Base-by-base conservation (phyloP, 768 basidiomycete species). In the Tricholoma matsutake region DNA sequence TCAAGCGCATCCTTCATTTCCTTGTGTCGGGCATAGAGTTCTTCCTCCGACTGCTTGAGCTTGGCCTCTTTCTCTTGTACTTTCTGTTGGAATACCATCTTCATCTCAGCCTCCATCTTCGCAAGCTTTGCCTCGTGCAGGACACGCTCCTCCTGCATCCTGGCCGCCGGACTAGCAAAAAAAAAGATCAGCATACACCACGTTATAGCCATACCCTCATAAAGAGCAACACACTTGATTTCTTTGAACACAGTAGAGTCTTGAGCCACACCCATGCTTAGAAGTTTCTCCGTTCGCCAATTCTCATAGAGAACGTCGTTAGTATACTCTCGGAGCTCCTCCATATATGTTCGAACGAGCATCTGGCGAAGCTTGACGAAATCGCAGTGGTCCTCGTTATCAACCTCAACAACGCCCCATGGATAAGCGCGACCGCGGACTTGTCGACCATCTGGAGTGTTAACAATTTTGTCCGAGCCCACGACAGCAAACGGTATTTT, bases 81-180 rank as follows among this genome's bases (percentile, higher is more conserved):
- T 76, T 99, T 99, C 78, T 98, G 97, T 73, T 96, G 95, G 94
- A 99, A 99, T 68, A 99, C 97, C 93, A 96, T 94, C 87, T 98
- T 98, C 97, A 99, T 99, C 83, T 98, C 97, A 59, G 95, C 92
- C 79, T 99, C 97, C 90, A 98, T 98, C 87, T 99, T 99, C 59
- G 93, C 86, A 58, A 99, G 86, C 76, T 98, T 98, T 67, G 92
- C 91, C 78, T 99, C 96, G 78, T 99, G 96, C 71, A 98, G 76
- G 56, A 93, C 82, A 59, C 97, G 92, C 73, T 99, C 97, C 73
- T 99, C 97, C 65, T 96, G 94, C 79, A 94, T 85, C 76, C 94
- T 91, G 61, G 91, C 92, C 54, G 96, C 96, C 63, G 97, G 97
- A 78, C 96, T 98, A 67, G 2, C 61, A 57, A 59, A 39, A 61